Evolutionary conservation across 129 eudicot species (phyloP).

Genomic region (Daucus carota): DH1_v3.0 NC_030381.2:48729501-48730000

Average conservation of each 20-base stretch:
- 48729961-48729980: not conserved
- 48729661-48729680: constrained; percentile 85
- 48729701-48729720: not conserved
- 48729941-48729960: constrained; percentile 1
- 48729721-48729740: too few species aligned
- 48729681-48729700: constrained; percentile 32
- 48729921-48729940: constrained; percentile 92
- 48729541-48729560: too few species aligned
- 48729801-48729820: not conserved
- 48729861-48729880: constrained; percentile 93
- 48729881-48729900: constrained; percentile 67
- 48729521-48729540: constrained; percentile 40
- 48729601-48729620: constrained; percentile 18
- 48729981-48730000: not conserved
- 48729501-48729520: constrained; percentile 79
- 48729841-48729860: constrained; percentile 35
- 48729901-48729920: constrained; percentile 94
- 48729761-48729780: too few species aligned
- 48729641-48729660: constrained; percentile 66
- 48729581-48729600: not conserved
- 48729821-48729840: not conserved
- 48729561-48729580: too few species aligned
- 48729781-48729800: not conserved
- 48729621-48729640: constrained; percentile 68
- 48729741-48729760: not conserved